Conservation (phyloP, 345 rosid genomes). For the Trapa incisa region DNA sequence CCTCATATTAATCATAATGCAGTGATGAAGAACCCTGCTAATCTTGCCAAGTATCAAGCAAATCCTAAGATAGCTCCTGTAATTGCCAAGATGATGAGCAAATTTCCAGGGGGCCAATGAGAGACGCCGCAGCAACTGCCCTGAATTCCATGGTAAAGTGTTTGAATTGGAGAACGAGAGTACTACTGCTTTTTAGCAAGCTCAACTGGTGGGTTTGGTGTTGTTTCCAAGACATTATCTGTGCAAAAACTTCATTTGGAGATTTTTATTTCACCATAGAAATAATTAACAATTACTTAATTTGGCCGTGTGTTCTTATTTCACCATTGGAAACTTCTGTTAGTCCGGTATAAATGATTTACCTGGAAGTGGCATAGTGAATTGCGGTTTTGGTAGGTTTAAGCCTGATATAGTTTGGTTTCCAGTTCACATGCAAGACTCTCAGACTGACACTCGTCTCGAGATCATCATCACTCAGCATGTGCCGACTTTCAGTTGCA, state of each 20-base stretch:
- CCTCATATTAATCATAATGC: constrained; percentile 13
- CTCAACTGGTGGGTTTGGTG: neutral
- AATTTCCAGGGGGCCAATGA: constrained; percentile 62
- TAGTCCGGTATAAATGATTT: neutral
- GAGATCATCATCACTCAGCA: too few relatives aligned
- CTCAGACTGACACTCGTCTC: neutral
- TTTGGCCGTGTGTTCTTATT: neutral
- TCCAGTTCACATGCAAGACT: neutral
- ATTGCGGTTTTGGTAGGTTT: neutral
- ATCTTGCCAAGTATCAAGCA: constrained; percentile 72
- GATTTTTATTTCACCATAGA: too few relatives aligned
- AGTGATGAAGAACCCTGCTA: constrained; percentile 96
- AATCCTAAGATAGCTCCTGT: constrained; percentile 97
- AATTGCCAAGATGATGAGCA: constrained; percentile 90
- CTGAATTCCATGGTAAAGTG: neutral
- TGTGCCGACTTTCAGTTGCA: too few relatives aligned
- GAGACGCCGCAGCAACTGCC: neutral
- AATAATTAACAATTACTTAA: too few relatives aligned
- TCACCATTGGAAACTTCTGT: neutral
- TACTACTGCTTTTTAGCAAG: too few relatives aligned
- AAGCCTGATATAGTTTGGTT: neutral
- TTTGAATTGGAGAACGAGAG: neutral
- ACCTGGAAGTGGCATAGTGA: neutral
- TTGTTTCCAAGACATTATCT: too few relatives aligned
- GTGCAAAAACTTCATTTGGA: too few relatives aligned